Base-by-base conservation (phyloP, 176 grass and related monocot species). In the Puccinellia tenuiflora region DNA sequence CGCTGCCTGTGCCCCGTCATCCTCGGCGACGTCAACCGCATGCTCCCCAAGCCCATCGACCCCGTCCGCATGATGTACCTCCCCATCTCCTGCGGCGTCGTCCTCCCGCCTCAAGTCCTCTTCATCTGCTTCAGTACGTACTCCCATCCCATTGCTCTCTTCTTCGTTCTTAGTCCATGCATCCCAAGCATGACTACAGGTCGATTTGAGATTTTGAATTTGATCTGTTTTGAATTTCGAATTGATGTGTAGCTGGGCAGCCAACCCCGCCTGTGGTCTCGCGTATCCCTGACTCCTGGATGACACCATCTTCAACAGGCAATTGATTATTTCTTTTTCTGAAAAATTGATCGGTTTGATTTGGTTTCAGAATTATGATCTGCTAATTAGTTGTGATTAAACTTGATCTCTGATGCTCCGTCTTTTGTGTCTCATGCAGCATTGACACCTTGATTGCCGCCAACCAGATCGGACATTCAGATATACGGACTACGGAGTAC, bases 1-100 rank as follows among this genome's bases (percentile, higher is more conserved):
- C 78, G 88, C 51, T 89, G 88, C 79, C 79, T 90, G 20, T 90
- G 88, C 45, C 88, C 83, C 1, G 83, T 90, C 15, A 90, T 90
- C 53, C 73, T 90, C 31, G 88, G 88, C 2, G 88, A 90, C 53
- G 83, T 90, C 5, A 90, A 90, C 78, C 74, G 79, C 25, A 78
- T 90, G 79, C 79, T 90, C 20, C 88, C 83, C 4, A 90, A 82
- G 64, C 88, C 88, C 0, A 28, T 90, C 7, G 88, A 90, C 24
- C 88, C 88, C 16, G 87, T 89, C 1, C 78, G 87, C 6, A 82
- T 90, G 83, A 72, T 90, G 88, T 90, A 81, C 53, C 88, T 82
- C 10, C 79, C 88, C 13, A 90, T 90, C 15, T 79, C 88, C 0
- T 90, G 88, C 54, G 88, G 88, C 64, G 54, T 90, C 78, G 83